Conservation (phyloP, 257 asterid species). For the Marsdenia floribunda region DNA sequence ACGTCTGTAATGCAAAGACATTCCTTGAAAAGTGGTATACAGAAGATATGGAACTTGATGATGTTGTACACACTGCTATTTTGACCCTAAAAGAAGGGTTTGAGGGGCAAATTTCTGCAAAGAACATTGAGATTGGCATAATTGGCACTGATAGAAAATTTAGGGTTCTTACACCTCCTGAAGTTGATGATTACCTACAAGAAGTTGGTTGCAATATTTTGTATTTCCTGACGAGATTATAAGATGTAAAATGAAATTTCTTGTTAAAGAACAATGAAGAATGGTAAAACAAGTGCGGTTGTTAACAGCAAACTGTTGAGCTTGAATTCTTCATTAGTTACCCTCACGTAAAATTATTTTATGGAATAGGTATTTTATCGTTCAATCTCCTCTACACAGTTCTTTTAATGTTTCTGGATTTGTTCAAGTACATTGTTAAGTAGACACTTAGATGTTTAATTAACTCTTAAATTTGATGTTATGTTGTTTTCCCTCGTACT, state of each 20-base stretch:
- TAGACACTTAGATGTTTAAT: no score
- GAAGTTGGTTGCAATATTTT: conserved; percentile 36
- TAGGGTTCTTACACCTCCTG: conserved; percentile 88
- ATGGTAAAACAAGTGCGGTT: not conserved
- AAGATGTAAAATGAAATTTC: not conserved
- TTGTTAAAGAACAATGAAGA: not conserved
- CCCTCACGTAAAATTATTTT: not conserved
- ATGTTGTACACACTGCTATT: conserved; percentile 98
- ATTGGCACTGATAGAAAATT: conserved; percentile 80
- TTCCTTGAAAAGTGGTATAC: conserved; percentile 97
- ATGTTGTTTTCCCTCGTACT: no score
- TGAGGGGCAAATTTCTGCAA: conserved; percentile 95
- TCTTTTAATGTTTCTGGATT: no score
- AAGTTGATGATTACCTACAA: conserved; percentile 88
- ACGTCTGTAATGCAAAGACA: conserved; percentile 96
- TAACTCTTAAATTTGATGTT: no score
- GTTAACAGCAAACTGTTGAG: not conserved
- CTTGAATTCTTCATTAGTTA: not conserved
- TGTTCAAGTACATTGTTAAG: no score
- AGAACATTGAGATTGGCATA: conserved; percentile 94
- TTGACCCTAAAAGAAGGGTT: conserved; percentile 98
- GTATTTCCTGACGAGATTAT: not conserved
- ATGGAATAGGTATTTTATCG: not conserved
- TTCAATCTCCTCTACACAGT: not conserved
- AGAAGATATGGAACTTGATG: conserved; percentile 98